phyloP scores from a whole-genome alignment of 345 rosid species.

The Diplotaxis tenuifolia region DNA sequence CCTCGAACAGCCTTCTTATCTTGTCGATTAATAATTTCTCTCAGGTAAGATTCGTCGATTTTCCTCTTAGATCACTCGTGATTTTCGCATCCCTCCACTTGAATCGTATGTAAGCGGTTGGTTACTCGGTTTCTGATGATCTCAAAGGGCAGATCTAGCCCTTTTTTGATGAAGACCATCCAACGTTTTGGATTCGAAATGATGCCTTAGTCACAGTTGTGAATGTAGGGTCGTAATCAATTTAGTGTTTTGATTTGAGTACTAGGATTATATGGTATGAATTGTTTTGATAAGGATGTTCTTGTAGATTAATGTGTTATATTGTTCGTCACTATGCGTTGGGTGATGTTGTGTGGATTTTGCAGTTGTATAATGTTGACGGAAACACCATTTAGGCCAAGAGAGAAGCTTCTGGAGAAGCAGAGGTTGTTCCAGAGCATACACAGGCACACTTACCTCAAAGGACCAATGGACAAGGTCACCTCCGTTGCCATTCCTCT shows the following conservation, averaged over 20 bases:
- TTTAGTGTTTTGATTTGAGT: not conserved
- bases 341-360: not conserved
- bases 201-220: not conserved
- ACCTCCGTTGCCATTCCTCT: constrained; percentile 69
- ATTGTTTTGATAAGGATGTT: not conserved
- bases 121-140: not conserved
- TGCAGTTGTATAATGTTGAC: constrained; percentile 55
- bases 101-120: not conserved
- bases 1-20: constrained; percentile 4
- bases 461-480: constrained; percentile 77
- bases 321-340: not conserved
- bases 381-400: constrained; percentile 70
- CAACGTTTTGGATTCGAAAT: constrained; percentile 15
- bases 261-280: not conserved
- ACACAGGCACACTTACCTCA: constrained; percentile 74
- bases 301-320: not conserved
- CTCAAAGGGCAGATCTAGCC: constrained; percentile 4
- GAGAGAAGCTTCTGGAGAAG: constrained; percentile 80
- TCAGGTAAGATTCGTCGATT: constrained; percentile 13
- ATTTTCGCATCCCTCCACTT: not conserved
- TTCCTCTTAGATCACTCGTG: not conserved
- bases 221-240: not conserved
- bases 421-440: constrained; percentile 75
- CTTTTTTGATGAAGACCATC: too few relatives aligned
- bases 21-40: constrained; percentile 4